These are phyloP conservation scores for Fragaria ananassa DNA, from an alignment of 306 rosid species.

Conservation along the genomic window DNA sequence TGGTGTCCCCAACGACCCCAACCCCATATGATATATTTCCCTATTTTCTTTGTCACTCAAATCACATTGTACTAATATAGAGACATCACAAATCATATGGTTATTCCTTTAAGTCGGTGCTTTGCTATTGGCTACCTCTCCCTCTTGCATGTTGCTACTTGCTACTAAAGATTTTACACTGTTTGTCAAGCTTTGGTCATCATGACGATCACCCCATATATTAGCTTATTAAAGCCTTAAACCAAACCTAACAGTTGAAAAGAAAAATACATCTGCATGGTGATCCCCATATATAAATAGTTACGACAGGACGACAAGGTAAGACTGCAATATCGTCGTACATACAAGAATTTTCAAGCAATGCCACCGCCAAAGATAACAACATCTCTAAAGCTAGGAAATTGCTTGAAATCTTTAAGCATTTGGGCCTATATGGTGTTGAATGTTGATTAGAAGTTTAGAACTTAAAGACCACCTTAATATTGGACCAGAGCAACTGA, in stretches of 20 bases:
- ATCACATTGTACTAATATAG: neutral
- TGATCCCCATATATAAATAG: too few species aligned
- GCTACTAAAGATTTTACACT: neutral
- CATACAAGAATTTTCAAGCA: too few species aligned
- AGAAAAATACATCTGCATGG: neutral
- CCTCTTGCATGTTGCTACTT: neutral
- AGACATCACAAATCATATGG: neutral
- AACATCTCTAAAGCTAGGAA: too few species aligned
- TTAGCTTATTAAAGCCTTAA: too few species aligned
- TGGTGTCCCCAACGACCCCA: neutral
- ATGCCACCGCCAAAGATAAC: too few species aligned
- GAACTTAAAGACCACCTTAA: too few species aligned
- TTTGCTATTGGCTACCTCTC: neutral
- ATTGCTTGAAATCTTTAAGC: too few species aligned
- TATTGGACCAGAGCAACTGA: neutral
- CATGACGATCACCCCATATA: neutral
- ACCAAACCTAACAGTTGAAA: neutral
- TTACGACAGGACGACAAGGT: too few species aligned
- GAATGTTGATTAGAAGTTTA: too few species aligned
- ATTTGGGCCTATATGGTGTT: too few species aligned
- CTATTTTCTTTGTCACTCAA: neutral
- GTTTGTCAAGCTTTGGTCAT: neutral
- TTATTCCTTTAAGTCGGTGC: neutral
- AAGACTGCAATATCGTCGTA: too few species aligned
- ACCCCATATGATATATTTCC: neutral